Evolutionary conservation across 257 asterid genomes (phyloP), one percentile per base, ranked within the genome.

Genomic region (Ilex aquifolium): DNA sequence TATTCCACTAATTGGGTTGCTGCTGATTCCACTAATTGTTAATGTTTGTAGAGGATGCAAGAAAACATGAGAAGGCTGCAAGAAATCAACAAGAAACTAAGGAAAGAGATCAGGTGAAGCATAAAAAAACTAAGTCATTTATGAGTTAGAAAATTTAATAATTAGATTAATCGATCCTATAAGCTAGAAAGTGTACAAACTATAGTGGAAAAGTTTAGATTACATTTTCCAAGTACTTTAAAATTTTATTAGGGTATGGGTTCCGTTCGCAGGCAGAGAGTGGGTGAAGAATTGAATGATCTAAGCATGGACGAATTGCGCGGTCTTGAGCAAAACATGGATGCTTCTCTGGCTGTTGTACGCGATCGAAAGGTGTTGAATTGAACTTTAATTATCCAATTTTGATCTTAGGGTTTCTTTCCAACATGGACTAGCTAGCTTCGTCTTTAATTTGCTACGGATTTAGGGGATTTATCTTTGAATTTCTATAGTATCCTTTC

Each of bases 11-110:
- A 42, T 42, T 42, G 27, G 27, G 27, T 21, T 21, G 27, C 48
- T 42, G 48, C 48, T 42, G 12, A 42, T 42, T 42, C 10, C 0
- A 11, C 12, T 42, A 42, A 7, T 42, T 42, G 48, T 50, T 42
- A 14, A 32, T 29, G 2, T 65, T 59, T 40, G 69, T 72, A 85
- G 87, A 82, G 57, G 76, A 80, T 85, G 89, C 80, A 76, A 64
- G 83, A 80, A 21, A 73, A 82, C 31, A 55, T 82, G 79, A 72
- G 69, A 44, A 76, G 73, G 61, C 53, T 78, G 76, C 66, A 61
- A 69, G 85, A 78, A 16, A 57, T 65, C 14, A 85, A 85, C 73
- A 66, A 57, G 58, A 58, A 65, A 46, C 52, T 80, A 40, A 82
- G 80, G 62, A 76, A 70, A 53, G 82, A 80, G 31, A 80, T 82